Base-by-base conservation (phyloP, 2,329 filamentous ascomycete species). In the Neonectria coccinea region DNA sequence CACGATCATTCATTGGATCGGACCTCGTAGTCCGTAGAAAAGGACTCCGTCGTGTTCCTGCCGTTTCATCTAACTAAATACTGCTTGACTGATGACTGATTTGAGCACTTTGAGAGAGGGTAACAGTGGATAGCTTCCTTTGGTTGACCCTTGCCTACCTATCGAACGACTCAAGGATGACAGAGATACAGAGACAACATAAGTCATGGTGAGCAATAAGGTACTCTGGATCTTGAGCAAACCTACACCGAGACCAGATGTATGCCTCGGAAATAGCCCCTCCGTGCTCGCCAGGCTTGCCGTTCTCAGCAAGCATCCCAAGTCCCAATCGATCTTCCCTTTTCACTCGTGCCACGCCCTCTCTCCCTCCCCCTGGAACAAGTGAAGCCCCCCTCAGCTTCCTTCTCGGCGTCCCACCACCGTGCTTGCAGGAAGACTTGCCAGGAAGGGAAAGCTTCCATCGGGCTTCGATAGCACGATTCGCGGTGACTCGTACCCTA, bases 401-500 rank as follows among this genome's bases (percentile, higher is more conserved):
- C 27, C 51, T 64, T 52, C 67, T 72, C 66, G 70, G 69, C 58
- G 69, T 69, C 69, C 65, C 67, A 62, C 66, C 60, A 68, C 66
- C 52, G 69, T 62, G 42, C 48, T 52, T 44, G 45, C 57, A 60
- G 41, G 41, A 47, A 27, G 31, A n/a, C 18, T 36, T 36, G 18
- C 48, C 42, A 53, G 51, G 63, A 65, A 59, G 59, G 59, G 70
- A 68, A 66, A 73, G 70, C 72, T 74, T 74, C 72, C 59, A 74
- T 73, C 60, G 62, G 62, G 70, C 70, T 74, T 74, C 72, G 69
- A 74, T 72, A 71, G 56, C 69, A 71, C 70, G 70, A 74, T 71
- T 73, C 69, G 65, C 69, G 64, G 64, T 63, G 62, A 62, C 64
- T 65, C 59, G 61, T 67, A 68, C 67, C 66, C 65, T 48, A 61